Evolutionary conservation across 2,329 filamentous ascomycete genomes (phyloP), one percentile per base, ranked within the genome.

Genomic region (Colletotrichum sp.): DNA sequence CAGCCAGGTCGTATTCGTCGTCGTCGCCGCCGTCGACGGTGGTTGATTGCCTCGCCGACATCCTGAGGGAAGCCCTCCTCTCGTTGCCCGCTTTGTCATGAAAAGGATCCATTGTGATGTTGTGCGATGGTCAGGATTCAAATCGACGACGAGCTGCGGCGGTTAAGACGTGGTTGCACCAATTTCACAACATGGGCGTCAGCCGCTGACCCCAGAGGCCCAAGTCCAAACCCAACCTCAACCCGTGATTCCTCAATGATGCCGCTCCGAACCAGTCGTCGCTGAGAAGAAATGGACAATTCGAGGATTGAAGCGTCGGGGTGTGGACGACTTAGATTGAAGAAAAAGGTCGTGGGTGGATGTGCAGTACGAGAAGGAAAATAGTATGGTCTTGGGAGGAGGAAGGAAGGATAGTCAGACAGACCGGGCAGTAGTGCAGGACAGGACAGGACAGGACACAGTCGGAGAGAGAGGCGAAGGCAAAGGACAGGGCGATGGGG

Each of bases 1-100:
- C 88, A 65, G 84, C 83, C 80, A 90, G 79, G 78, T 88, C 88
- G 74, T 89, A 90, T 58, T 86, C 83, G 34, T 89, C 86, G 38
- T 90, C 88, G 76, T 87, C 85, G 66, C 43, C 32, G 48, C 43
- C 32, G 48, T 65, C 60, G 38, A 60, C 30, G 34, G 79, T 78
- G 70, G 82, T 78, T 18, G 86, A 87, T 66, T 84, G 76, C 77
- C 85, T 84, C 68, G 83, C 81, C 36, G 89, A 88, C 28, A 81
- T 81, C 78, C 86, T 84, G 55, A 82, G 82, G 55, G 89, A 89
- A 64, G 83, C 81, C 78, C 84, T 85, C 81, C 85, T 84, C 78
- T 87, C 86, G 77, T 84, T 76, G 77, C 83, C 83, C 69, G 82
- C 79, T 77, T 87, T 86, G 78, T 81, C 81, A 77, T 85, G 79